phyloP scores from a whole-genome alignment of 768 basidiomycete species.

The Candolleomyces aberdarensis region DNA sequence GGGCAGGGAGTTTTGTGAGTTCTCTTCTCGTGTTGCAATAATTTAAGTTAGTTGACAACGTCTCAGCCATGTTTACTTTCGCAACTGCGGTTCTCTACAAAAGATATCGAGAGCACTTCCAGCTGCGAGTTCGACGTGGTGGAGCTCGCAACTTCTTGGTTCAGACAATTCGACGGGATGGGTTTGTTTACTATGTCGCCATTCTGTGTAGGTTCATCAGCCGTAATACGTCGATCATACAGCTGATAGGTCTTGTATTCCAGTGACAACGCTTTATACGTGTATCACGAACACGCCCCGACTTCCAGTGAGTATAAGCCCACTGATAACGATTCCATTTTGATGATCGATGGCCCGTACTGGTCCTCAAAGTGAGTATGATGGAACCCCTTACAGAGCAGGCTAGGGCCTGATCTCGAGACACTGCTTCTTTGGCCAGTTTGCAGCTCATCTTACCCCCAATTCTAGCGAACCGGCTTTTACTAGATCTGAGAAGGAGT shows the following conservation, averaged over 20 bases:
- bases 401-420: background rate
- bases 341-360: background rate
- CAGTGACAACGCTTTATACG: background rate
- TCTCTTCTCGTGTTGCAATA: background rate
- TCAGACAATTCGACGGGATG: background rate
- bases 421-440: background rate
- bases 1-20: background rate
- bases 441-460: background rate
- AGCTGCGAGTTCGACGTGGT: background rate
- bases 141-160: background rate
- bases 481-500: background rate
- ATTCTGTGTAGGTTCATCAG: background rate
- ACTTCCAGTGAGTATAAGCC: background rate
- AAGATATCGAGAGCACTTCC: background rate
- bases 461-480: background rate
- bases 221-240: background rate
- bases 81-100: background rate
- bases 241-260: background rate
- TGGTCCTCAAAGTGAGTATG: background rate
- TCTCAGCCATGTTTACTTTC: background rate
- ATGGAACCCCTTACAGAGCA: background rate
- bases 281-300: background rate
- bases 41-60: background rate
- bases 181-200: background rate
- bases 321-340: background rate